phyloP scores from a whole-genome alignment of 495 filamentous ascomycete species.

The Wilcoxina mikolae region DNA sequence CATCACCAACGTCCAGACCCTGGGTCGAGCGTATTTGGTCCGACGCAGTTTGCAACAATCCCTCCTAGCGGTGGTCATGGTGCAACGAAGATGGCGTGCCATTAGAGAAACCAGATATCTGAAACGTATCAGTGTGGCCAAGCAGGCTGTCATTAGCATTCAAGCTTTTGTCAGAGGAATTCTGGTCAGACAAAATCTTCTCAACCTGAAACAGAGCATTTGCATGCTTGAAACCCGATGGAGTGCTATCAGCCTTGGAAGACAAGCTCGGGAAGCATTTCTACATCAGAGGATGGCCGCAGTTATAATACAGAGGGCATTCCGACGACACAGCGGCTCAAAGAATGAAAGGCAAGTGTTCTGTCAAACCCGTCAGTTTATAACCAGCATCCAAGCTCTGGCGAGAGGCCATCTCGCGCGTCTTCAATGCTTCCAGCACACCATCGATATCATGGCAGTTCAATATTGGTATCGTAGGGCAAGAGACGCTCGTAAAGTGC shows the following conservation, averaged over 20 bases:
- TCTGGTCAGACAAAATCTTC: slow-evolving; percentile 14
- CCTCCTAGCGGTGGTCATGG: not conserved
- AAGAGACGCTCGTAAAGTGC: not conserved
- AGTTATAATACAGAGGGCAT: slow-evolving; percentile 19
- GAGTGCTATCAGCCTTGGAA: slow-evolving; percentile 6
- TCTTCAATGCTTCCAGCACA: not conserved
- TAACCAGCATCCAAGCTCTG: slow-evolving; percentile 11
- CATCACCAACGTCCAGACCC: slow-evolving; percentile 20
- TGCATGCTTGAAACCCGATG: slow-evolving; percentile 13
- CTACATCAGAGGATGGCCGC: slow-evolving; percentile 11
- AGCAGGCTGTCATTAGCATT: slow-evolving; percentile 17
- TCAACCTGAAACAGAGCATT: slow-evolving; percentile 12
- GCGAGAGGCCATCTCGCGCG: slow-evolving; percentile 13
- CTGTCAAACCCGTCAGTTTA: slow-evolving; percentile 1
- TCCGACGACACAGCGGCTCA: slow-evolving; percentile 11
- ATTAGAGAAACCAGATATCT: slow-evolving; percentile 20
- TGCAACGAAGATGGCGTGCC: slow-evolving; percentile 17
- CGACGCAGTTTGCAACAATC: slow-evolving; percentile 9
- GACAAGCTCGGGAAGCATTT: slow-evolving; percentile 12
- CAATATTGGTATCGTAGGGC: slow-evolving; percentile 2
- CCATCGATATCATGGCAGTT: not conserved
- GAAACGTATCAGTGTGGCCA: slow-evolving; percentile 18
- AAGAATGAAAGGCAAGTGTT: slow-evolving; percentile 9
- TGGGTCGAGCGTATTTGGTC: slow-evolving; percentile 17
- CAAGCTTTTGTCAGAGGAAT: slow-evolving; percentile 20